Evolutionary conservation across 192 early-diverging fungal species (phyloP).

Genomic region (Linnemannia elongata): DNA sequence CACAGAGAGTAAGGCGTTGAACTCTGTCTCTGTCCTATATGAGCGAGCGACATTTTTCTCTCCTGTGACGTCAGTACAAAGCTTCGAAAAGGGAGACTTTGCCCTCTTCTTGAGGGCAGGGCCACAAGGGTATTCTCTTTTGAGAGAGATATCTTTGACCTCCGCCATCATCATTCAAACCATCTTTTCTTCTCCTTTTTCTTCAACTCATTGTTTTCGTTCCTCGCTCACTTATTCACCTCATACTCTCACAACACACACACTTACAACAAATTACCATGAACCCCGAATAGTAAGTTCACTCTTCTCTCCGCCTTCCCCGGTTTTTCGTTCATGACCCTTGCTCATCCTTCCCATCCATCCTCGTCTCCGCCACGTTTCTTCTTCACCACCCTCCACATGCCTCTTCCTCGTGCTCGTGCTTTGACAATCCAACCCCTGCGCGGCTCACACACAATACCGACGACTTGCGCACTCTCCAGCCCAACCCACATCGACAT

Average conservation of each 20-base stretch:
- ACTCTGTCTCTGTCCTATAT: no score
- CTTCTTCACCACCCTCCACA: neutral
- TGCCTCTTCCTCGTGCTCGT: neutral
- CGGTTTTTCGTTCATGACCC: neutral
- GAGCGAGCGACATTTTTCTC: no score
- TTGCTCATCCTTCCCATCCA: neutral
- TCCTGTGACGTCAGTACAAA: no score
- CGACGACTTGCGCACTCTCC: neutral
- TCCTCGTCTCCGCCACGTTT: neutral
- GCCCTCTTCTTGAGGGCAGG: no score
- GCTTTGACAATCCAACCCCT: neutral
- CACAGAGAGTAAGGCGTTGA: no score
- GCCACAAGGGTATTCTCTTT: no score
- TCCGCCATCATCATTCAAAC: no score
- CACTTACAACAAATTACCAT: conserved; percentile 2
- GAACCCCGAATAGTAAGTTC: conserved; percentile 65
- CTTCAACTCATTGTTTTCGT: neutral
- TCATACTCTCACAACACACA: neutral
- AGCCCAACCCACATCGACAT: neutral
- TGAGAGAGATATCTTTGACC: no score
- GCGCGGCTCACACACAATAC: neutral
- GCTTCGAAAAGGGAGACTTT: no score
- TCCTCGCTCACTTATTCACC: neutral
- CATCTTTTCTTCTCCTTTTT: neutral
- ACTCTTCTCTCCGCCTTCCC: neutral